phyloP scores from a whole-genome alignment of 352 stramenopile genomes.

The Pythium guiyangense region DNA sequence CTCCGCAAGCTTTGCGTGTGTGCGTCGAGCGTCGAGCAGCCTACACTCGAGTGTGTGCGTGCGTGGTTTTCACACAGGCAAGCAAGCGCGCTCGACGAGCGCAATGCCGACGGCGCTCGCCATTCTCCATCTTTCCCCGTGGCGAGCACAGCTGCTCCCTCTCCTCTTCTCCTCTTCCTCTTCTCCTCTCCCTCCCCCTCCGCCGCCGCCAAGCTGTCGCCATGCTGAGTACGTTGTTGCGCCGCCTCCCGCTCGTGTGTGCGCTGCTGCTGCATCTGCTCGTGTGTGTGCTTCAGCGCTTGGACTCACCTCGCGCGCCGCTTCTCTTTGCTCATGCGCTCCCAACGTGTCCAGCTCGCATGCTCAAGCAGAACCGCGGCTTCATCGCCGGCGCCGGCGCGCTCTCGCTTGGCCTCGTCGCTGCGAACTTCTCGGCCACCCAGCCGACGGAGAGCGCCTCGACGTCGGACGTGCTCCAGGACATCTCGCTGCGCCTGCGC shows the following conservation, averaged over 20 bases:
- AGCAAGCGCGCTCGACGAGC: background rate
- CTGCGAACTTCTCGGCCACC: constrained; percentile 32
- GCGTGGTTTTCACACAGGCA: background rate
- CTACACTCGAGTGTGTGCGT: background rate
- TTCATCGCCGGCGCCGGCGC: constrained; percentile 49
- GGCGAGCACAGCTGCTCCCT: constrained; percentile 1
- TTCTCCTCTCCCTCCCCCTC: too few species aligned
- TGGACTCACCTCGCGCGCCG: background rate
- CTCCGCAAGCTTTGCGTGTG: too few species aligned
- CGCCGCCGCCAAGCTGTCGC: background rate
- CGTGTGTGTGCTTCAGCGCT: background rate
- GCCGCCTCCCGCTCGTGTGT: background rate
- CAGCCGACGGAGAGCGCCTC: constrained; percentile 42
- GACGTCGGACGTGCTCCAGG: constrained; percentile 53
- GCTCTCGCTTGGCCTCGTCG: constrained; percentile 50
- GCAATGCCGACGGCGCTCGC: background rate
- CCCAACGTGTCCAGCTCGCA: constrained; percentile 23
- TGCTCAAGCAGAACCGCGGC: constrained; percentile 50
- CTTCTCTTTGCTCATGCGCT: background rate
- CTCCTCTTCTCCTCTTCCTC: background rate
- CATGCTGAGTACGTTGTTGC: constrained; percentile 30
- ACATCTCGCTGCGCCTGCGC: constrained; percentile 58
- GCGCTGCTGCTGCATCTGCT: background rate
- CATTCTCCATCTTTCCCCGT: constrained; percentile 22
- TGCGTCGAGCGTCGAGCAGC: background rate